phyloP scores from a whole-genome alignment of 352 stramenopile species.

The Phytophthora idaei region DNA sequence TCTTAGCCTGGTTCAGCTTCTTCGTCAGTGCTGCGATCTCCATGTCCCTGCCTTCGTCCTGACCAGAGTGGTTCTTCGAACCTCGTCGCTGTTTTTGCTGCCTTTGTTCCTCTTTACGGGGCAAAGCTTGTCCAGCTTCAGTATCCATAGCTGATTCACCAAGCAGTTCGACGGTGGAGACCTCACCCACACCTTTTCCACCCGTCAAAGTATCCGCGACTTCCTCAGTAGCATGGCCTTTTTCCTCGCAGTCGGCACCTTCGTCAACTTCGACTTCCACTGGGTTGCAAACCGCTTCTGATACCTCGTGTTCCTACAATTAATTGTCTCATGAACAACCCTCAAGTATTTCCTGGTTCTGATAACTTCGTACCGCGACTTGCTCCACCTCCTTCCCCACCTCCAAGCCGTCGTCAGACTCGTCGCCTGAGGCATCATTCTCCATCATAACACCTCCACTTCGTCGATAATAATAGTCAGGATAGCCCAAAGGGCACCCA shows the following conservation, averaged over 20 bases:
- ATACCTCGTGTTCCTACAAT: neutral
- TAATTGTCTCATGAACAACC: neutral
- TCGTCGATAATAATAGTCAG: slow-evolving; percentile 24
- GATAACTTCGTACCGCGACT: neutral
- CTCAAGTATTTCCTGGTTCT: no score
- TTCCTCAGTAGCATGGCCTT: neutral
- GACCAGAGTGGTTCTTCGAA: slow-evolving; percentile 3
- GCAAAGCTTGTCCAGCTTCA: neutral
- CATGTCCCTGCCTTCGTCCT: slow-evolving; percentile 11
- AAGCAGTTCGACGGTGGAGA: neutral
- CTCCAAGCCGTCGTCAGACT: slow-evolving; percentile 19
- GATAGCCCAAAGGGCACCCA: neutral
- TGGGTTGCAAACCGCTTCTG: slow-evolving; percentile 4
- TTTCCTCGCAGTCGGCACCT: neutral
- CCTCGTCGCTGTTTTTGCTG: neutral
- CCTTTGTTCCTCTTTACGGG: slow-evolving; percentile 7
- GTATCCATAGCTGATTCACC: neutral
- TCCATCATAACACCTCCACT: neutral
- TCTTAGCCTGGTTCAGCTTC: slow-evolving; percentile 52
- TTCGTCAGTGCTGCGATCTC: slow-evolving; percentile 37
- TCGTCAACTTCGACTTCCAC: neutral
- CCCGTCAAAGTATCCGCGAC: no score
- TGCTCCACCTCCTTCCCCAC: slow-evolving; percentile 1
- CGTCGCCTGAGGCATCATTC: slow-evolving; percentile 5
- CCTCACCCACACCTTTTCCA: no score